A percentile compares a stretch with the other conserved stretches of the same genome.
These are phyloP conservation scores for Aphanomyces stellatus DNA, from an alignment of 352 stramenopile species.

Conservation along the genomic window DNA sequence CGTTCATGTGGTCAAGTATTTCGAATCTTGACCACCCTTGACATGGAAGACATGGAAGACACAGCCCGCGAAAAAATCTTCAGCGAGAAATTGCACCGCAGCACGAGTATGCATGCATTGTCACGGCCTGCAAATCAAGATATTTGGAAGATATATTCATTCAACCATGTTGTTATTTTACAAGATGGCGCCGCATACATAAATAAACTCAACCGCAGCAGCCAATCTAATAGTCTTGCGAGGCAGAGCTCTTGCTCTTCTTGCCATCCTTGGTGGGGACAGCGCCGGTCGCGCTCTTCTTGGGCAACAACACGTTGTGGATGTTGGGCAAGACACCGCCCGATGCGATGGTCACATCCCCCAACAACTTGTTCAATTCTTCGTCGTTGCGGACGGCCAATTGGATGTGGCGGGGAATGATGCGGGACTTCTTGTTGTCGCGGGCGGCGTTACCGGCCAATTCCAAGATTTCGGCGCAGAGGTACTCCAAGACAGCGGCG, in stretches of 20 bases:
- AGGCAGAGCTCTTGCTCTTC: constrained; percentile 44
- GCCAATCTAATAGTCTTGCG: constrained; percentile 45
- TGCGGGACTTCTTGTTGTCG: constrained; percentile 95
- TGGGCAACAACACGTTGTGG: constrained; percentile 86
- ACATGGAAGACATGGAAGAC: too few relatives aligned
- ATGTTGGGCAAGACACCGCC: constrained; percentile 96
- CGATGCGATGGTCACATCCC: constrained; percentile 90
- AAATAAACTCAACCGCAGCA: too few relatives aligned
- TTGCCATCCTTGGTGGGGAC: constrained; percentile 27
- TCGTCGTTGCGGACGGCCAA: constrained; percentile 90
- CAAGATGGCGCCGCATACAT: too few relatives aligned
- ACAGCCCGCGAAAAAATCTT: too few relatives aligned
- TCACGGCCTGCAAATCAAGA: too few relatives aligned
- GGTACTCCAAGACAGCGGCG: constrained; percentile 88
- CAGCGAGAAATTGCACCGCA: too few relatives aligned
- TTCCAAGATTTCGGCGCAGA: constrained; percentile 92
- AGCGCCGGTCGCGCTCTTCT: constrained; percentile 45
- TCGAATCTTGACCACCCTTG: too few relatives aligned
- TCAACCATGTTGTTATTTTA: too few relatives aligned
- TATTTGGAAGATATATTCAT: too few relatives aligned
- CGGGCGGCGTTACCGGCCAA: constrained; percentile 90
- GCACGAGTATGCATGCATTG: too few relatives aligned
- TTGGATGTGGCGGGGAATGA: constrained; percentile 94
- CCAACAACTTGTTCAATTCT: constrained; percentile 94
- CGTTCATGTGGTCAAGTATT: too few relatives aligned